Evolutionary conservation across 495 filamentous ascomycete genomes (phyloP), one percentile per base, ranked within the genome.

Genomic region (Xanthoparmelia taractica): DNA sequence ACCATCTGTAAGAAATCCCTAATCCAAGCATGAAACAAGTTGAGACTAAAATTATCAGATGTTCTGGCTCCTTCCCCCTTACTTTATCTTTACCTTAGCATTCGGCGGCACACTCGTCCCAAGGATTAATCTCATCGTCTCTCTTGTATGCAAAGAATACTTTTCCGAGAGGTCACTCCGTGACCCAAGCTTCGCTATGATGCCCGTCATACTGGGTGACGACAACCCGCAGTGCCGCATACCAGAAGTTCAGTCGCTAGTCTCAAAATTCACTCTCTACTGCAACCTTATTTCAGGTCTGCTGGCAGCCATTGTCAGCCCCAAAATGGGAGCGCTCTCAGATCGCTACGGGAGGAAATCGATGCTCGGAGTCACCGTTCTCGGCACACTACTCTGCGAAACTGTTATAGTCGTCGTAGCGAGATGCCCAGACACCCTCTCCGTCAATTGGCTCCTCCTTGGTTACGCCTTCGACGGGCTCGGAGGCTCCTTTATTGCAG

Each of bases 331-430:
- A 4, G 81, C 86, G 1, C 74, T 96, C 27, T 97, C 93, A 2
- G 94, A 98, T 77, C 85, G 90, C 8, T 89, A 92, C 75, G 94
- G 94, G 3, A 83, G 94, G 55, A 89, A 85, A 52, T 77, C 70
- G 23, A 70, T 96, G 43, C 83, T 97, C 60, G 79, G 85, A 18
- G 66, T 90, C 38, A 80, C 84, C 29, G 85, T 86, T 17, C 70
- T 82, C 3, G 91, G 91, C 12, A 82, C 84, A 47, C 77, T 96
- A 0, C 56, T 84, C 1, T 80, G 76, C 52, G 94, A 97, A 72
- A 69, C 85, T 45, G 82, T 94, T 58, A 90, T 88, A 34, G 87
- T 94, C 40, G 66, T 91, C 8, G 84, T 91, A 18, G 90, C 84
- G 45, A 87, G 79, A 65, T 89, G 82, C 69, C 87, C 90, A 12